Evolutionary conservation across 495 filamentous ascomycete genomes (phyloP), one percentile per base, ranked within the genome.

Genomic region (Aspergillus wentii): DNA sequence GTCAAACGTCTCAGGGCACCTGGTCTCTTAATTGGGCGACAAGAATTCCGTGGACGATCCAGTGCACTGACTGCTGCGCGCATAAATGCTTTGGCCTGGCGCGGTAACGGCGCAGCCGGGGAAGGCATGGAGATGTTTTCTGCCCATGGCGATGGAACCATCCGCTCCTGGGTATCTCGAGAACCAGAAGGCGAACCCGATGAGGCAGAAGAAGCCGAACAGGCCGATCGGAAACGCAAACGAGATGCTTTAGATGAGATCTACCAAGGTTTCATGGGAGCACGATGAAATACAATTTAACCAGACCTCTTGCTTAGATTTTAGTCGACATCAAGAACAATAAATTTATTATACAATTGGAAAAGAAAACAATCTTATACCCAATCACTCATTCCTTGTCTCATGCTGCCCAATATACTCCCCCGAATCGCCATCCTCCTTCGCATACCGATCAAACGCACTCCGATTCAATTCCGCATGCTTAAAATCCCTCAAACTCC

Each of bases 1-100:
- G 46, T 90, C 14, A 85, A 85, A 39, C 74, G 79, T 15, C 63
- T 95, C 9, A 67, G 76, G 21, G 71, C 78, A 5, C 78, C 80
- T 0, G 81, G 80, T 6, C 51, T 77, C 3, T 59, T 73, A 17
- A 62, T 61, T 27, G 67, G 62, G 8, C 46, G 50, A 1, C 57
- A 54, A 19, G 51, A 59, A 30, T 37, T 46, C 13, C 49, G 48
- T 16, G 58, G 62, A 14, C 49, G 51, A 21, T 51, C 58, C 18
- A 61, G 46, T 36, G 56, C 62, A 10, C 51, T 66, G 16, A 68
- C 62, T 40, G 60, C 78, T 11, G 75, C 63, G 30, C 80, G 80
- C 10, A 76, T 85, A 19, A 85, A 83, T 17, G 79, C 74, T 22
- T 60, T 94, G 9, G 80, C 70, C 4, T 95, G 82, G 85, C 75